Evolutionary conservation across 805 yeast genomes (phyloP), one percentile per base, ranked within the genome.

Genomic region (Candida sithepensis): DNA sequence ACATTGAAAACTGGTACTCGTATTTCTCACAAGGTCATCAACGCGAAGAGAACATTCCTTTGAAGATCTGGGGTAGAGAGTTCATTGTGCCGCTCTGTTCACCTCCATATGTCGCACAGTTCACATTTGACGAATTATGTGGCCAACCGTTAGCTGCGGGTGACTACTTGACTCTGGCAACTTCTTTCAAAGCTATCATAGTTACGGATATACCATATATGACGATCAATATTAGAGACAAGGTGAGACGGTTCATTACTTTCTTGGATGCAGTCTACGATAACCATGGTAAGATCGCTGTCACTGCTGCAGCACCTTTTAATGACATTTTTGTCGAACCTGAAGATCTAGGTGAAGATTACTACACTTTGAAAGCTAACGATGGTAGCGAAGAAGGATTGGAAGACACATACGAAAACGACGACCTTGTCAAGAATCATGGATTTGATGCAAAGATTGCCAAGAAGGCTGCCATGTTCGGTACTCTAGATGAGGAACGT

Each of bases 201-300:
- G 77, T 94, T 41, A 89, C 97, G 0, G 98, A 94, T 62, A 90
- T 94, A 39, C 99, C 99, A 10, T 83, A 83, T 52, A 68, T 94
- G 59, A 81, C 95, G 19, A 74, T 85, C 12, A 77, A 84, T 55
- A 85, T 81, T 42, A 77, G 96, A 53, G 97, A 94, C 59, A 77
- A 84, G 54, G 88, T 91, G 21, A 77, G 98, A 60, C 73, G 99
- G 57, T 92, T 94, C 62, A 94, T 94, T 64, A 94, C 96, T 0
- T 94, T 94, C 58, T 68, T 94, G 46, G 99, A 94, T 65, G 97
- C 99, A 0, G 95, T 91, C 3, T 94, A 94, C 64, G 98, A 94
- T 65, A 85, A 85, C 46, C 91, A 88, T 56, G 87, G 95, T 9
- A 77, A 90, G 59, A 69, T 94, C 14, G 96, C 96, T 1, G 92